These are phyloP conservation scores for Pisolithus sp. DNA, from an alignment of 768 basidiomycete species.

Conservation along the genomic window DNA sequence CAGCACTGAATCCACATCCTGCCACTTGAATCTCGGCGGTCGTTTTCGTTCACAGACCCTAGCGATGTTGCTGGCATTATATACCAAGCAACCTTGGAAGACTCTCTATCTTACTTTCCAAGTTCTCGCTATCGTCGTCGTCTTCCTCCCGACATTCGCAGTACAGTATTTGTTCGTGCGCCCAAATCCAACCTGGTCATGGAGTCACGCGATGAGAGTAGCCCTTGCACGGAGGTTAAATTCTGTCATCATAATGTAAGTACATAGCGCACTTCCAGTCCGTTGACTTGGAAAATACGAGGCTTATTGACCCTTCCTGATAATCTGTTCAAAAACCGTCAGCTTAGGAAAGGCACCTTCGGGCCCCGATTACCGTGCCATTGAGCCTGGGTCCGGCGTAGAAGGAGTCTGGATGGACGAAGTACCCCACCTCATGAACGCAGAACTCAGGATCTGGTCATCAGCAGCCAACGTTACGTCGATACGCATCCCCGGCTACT, in stretches of 20 bases:
- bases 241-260: neutral
- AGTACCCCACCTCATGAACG: slow-evolving; percentile 19
- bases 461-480: slow-evolving; percentile 11
- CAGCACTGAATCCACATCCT: no score
- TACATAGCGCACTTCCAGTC: neutral
- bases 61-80: no score
- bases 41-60: no score
- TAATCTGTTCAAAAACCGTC: neutral
- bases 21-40: no score
- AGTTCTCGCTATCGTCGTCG: neutral
- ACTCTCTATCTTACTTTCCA: neutral
- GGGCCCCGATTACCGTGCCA: neutral
- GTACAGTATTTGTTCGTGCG: neutral
- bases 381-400: neutral
- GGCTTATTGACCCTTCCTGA: neutral
- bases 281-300: neutral
- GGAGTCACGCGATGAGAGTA: neutral
- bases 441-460: slow-evolving; percentile 17
- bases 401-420: slow-evolving; percentile 23
- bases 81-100: neutral
- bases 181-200: neutral
- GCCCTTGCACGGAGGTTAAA: neutral
- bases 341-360: neutral
- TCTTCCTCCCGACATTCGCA: neutral
- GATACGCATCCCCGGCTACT: slow-evolving; percentile 24